A percentile compares a stretch with the other conserved stretches of the same genome.
These are phyloP conservation scores for Xylogone sp. DNA, from an alignment of 2,329 filamentous ascomycete genomes.

Conservation along the genomic window DNA sequence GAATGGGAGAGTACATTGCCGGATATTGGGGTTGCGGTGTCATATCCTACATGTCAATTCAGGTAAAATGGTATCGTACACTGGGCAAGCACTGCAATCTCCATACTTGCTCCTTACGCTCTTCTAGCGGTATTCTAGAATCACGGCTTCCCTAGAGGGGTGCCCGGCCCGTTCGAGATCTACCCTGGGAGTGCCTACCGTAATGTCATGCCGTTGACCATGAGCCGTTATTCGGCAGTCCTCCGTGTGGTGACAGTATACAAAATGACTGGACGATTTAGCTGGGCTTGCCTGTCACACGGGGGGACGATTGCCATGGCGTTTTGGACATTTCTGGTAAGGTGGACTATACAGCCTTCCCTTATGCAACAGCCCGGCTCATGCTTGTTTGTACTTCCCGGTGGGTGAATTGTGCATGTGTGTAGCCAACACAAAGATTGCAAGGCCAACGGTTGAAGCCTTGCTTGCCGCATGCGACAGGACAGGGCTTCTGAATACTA, in stretches of 20 bases:
- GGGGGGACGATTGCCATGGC: background rate
- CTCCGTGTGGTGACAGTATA: background rate
- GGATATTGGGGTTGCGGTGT: background rate
- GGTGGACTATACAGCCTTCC: background rate
- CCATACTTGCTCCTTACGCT: background rate
- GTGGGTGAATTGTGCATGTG: background rate
- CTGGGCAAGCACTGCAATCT: background rate
- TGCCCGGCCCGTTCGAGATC: background rate
- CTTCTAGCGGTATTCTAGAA: background rate
- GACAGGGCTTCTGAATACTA: background rate
- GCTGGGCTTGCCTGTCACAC: background rate
- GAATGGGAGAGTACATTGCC: background rate
- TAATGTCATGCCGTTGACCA: background rate
- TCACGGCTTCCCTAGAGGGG: background rate
- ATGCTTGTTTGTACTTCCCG: background rate
- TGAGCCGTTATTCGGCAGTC: background rate
- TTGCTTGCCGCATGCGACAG: slow-evolving; percentile 1
- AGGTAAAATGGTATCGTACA: background rate
- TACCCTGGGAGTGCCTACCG: background rate
- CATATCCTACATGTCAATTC: background rate
- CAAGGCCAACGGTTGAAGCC: background rate
- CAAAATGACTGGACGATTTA: background rate
- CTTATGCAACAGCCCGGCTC: background rate
- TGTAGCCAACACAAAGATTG: background rate
- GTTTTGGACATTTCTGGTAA: background rate